Evolutionary conservation across 805 yeast species (phyloP), one percentile per base, ranked within the genome.

Genomic region (Candida fluviatilis): DNA sequence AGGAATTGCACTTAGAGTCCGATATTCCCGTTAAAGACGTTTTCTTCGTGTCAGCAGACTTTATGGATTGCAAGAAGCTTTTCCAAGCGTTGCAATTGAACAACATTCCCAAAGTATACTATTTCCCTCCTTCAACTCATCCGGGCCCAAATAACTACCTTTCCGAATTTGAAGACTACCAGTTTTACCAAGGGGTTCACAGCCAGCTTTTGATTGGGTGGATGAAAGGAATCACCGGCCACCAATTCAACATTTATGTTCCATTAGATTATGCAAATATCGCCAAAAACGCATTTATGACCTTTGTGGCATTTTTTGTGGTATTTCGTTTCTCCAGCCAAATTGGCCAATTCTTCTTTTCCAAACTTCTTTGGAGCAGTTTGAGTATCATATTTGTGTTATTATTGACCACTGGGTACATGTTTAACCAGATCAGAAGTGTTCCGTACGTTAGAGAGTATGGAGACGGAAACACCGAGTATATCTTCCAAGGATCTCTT

Each of bases 371-470:
- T 28, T 93, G 98, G 97, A 83, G 85, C 31, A 75, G 79, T 2
- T 32, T 75, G 8, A 73, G 85, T 3, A 67, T 85, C n/a, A 65
- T 84, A 40, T 50, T 75, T 14, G 73, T 86, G 26, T 66, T 90
- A 42, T 64, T 89, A 49, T 85, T 90, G 69, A 79, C 76, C 34
- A 71, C 91, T 5, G 99, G 99, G 13, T 84, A 89, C 64, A 93
- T 93, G 99, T 93, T 80, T 74, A 90, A 88, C 59, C 75, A 77
- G 48, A 93, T 93, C 46, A 78, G 97, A 60, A 75, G 75, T 27
- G 72, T 82, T 5, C 89, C 73, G 62, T 85, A 82, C 55, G 68
- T 82, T 30, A 72, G 73, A 47, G 70, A 66, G 24, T 60, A 55
- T 17, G 52, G 47, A 6, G 57, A 70, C 33, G 76, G 75, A 7